A percentile compares a stretch with the other conserved stretches of the same genome.
Evolutionary conservation across 805 yeast genomes (phyloP).

Genomic region (Candida broadrunensis): DNA sequence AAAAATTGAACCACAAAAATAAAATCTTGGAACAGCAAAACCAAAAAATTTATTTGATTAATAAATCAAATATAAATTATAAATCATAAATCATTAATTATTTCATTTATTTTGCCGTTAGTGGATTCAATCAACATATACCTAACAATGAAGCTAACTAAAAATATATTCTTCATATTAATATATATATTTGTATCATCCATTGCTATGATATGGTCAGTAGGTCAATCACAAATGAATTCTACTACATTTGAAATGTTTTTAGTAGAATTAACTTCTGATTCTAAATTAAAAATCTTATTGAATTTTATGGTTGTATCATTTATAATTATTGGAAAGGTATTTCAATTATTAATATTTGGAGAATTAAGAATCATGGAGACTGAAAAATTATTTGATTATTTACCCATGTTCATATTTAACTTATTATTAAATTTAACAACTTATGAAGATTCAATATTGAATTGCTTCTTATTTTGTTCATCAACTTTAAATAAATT

Average conservation of each 20-base stretch:
- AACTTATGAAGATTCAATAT: constrained; percentile 59
- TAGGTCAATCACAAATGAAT: constrained; percentile 16
- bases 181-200: constrained; percentile 4
- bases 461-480: constrained; percentile 40
- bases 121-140: too few species aligned
- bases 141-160: background rate
- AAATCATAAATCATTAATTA: too few species aligned
- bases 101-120: too few species aligned
- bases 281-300: constrained; percentile 23
- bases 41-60: too few species aligned
- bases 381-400: constrained; percentile 54
- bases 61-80: too few species aligned
- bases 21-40: too few species aligned
- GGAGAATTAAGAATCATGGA: constrained; percentile 77
- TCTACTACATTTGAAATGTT: constrained; percentile 22
- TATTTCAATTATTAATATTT: constrained; percentile 55
- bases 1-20: too few species aligned
- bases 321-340: constrained; percentile 26
- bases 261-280: constrained; percentile 27
- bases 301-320: constrained; percentile 22
- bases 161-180: background rate
- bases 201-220: constrained; percentile 16
- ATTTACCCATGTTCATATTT: constrained; percentile 30
- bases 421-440: constrained; percentile 63
- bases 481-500: constrained; percentile 46